These are phyloP conservation scores for Diplodia mutila DNA, from an alignment of 2,329 filamentous ascomycete species.

Conservation along the genomic window DNA sequence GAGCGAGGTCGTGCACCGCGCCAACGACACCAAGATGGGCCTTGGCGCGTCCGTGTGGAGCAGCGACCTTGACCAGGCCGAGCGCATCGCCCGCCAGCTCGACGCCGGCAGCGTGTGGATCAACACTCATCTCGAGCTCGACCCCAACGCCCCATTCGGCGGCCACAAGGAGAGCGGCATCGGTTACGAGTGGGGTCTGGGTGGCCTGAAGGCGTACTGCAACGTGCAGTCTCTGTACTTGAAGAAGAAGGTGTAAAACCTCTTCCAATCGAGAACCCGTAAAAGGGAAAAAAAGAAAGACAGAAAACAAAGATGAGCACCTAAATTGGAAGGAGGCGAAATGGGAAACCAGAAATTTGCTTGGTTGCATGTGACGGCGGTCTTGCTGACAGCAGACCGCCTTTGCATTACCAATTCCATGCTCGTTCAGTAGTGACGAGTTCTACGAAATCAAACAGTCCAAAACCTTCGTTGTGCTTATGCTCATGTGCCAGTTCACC, in stretches of 20 bases:
- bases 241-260: conserved; percentile 24
- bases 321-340: not conserved
- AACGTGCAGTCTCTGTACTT: conserved; percentile 42
- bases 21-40: conserved; percentile 56
- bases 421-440: not conserved
- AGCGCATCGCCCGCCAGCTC: conserved; percentile 50
- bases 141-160: conserved; percentile 58
- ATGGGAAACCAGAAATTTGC: not conserved
- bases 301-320: not conserved
- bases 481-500: not conserved
- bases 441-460: not conserved
- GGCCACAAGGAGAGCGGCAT: conserved; percentile 66
- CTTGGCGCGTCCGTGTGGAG: conserved; percentile 60
- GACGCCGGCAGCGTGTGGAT: conserved; percentile 58
- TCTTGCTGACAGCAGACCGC: not conserved
- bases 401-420: too few relatives aligned
- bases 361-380: not conserved
- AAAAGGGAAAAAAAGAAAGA: not conserved
- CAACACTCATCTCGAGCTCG: conserved; percentile 48
- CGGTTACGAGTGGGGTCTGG: conserved; percentile 63
- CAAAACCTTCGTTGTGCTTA: not conserved
- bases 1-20: conserved; percentile 50
- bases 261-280: too few relatives aligned
- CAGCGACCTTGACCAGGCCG: conserved; percentile 50
- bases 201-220: conserved; percentile 63